These are phyloP conservation scores for Mycena albidolilacea DNA, from an alignment of 768 basidiomycete genomes.

Conservation along the genomic window DNA sequence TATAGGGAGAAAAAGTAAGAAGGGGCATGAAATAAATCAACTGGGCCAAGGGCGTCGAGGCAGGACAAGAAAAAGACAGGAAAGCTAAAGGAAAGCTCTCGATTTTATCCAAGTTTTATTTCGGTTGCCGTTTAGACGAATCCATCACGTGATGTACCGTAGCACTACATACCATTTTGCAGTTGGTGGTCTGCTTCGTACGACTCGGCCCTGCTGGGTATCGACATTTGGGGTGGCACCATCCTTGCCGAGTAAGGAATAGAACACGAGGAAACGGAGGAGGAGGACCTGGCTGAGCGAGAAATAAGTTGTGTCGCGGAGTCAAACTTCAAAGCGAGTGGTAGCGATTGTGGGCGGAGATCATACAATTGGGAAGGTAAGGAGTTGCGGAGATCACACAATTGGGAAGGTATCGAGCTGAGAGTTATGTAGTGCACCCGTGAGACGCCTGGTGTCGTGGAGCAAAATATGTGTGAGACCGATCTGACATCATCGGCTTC, in stretches of 20 bases:
- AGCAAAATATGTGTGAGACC: too few relatives aligned
- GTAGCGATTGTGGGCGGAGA: too few relatives aligned
- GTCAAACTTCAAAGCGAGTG: too few relatives aligned
- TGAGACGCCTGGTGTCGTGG: neutral
- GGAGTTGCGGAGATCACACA: too few relatives aligned
- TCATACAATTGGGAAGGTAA: too few relatives aligned
- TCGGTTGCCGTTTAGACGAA: neutral
- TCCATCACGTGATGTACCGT: constrained; percentile 6
- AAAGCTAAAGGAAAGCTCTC: neutral
- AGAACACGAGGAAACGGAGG: neutral
- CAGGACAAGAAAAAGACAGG: neutral
- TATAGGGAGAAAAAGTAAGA: constrained; percentile 19
- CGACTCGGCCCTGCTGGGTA: constrained; percentile 19
- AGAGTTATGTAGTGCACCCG: too few relatives aligned
- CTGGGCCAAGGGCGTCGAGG: neutral
- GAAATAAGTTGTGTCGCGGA: too few relatives aligned
- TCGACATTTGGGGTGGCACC: neutral
- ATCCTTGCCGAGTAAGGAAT: neutral
- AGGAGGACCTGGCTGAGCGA: neutral
- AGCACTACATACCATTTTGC: neutral
- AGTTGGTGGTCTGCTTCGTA: constrained; percentile 1
- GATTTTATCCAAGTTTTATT: too few relatives aligned
- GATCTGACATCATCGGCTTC: neutral
- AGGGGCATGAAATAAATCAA: constrained; percentile 24
- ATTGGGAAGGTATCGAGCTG: too few relatives aligned